A percentile compares a stretch with the other conserved stretches of the same genome.
phyloP scores from a whole-genome alignment of 495 filamentous ascomycete species.

The Neurospora sp. region DNA sequence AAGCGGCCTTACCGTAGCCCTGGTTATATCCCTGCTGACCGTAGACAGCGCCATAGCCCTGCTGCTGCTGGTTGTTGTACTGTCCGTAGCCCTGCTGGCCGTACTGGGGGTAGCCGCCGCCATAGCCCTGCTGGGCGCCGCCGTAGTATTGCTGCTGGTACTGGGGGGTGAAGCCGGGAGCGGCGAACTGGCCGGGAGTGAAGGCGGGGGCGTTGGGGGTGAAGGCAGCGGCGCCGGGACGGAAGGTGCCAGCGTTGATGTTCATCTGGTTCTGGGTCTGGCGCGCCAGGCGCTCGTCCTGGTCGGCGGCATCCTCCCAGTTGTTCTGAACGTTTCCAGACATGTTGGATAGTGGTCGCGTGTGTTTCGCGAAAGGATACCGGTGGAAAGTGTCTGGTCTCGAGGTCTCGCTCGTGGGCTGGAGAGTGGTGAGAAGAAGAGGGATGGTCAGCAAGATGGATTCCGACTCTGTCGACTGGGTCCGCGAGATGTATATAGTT shows the following conservation, averaged over 20 bases:
- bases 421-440: conserved; percentile 3
- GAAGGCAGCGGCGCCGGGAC: conserved; percentile 71
- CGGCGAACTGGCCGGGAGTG: conserved; percentile 61
- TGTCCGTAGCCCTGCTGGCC: conserved; percentile 45
- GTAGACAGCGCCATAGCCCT: conserved; percentile 40
- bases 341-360: conserved; percentile 45
- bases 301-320: conserved; percentile 90
- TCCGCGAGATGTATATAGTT: background rate
- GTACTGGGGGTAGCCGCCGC: conserved; percentile 43
- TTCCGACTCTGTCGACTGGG: background rate
- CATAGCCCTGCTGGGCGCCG: conserved; percentile 30
- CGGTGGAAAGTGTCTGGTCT: background rate
- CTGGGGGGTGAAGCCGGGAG: conserved; percentile 34
- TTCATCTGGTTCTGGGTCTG: conserved; percentile 71
- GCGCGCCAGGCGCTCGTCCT: conserved; percentile 75
- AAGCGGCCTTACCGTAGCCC: conserved; percentile 40
- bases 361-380: background rate
- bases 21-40: conserved; percentile 47
- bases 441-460: conserved; percentile 3
- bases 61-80: conserved; percentile 30
- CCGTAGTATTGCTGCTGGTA: conserved; percentile 41
- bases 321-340: conserved; percentile 63
- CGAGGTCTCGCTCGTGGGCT: background rate
- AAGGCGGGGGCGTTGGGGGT: conserved; percentile 68
- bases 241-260: conserved; percentile 53